Base-by-base conservation (phyloP, 495 filamentous ascomycete species). In the Daldinia vernicosa region DNA sequence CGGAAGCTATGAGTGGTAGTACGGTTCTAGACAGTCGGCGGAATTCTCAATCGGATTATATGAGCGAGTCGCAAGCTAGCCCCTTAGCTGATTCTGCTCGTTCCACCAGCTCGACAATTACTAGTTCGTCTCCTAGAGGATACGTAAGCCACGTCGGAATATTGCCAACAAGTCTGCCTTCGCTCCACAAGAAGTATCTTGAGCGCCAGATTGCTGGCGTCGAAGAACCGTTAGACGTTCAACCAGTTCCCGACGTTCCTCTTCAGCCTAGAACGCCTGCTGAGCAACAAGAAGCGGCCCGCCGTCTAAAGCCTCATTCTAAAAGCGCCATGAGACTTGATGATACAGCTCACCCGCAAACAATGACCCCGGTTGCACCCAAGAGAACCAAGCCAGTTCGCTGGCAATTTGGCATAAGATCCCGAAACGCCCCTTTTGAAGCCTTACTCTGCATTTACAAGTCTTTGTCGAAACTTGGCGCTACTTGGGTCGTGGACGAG, bases 401-500 rank as follows among this genome's bases (percentile, higher is more conserved):
- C 65, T 99, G 95, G 95, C 96, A 98, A 79, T 99, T 98, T 76
- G 95, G 95, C 32, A 99, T 99, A 65, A 89, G 95, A 1, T 95
- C 92, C 24, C 86, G 96, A 32, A 99, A 98, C 77, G 92, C 93
- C 24, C 95, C 96, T 0, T 89, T 94, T 30, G 95, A 99, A 74
- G 95, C 95, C 0, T 91, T 99, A 76, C 80, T 94, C 9, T 97
- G 95, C 76, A 92, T 99, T 55, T 98, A 97, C 83, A 91, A 93
- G 72, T 94, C 96, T 1, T 84, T 99, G 37, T 81, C 86, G 30
- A 93, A 93, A 59, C 92, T 98, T 73, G 93, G 93, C 19, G 94
- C 93, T 8, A 87, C 92, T 54, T 98, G 96, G 95, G 89, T 88
- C 15, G 78, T 83, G 9, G 85, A 87, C 26, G 86, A 91, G 67